These are phyloP conservation scores for Erodium moschatum DNA, from an alignment of 441 rosid species.

Conservation along the genomic window DNA sequence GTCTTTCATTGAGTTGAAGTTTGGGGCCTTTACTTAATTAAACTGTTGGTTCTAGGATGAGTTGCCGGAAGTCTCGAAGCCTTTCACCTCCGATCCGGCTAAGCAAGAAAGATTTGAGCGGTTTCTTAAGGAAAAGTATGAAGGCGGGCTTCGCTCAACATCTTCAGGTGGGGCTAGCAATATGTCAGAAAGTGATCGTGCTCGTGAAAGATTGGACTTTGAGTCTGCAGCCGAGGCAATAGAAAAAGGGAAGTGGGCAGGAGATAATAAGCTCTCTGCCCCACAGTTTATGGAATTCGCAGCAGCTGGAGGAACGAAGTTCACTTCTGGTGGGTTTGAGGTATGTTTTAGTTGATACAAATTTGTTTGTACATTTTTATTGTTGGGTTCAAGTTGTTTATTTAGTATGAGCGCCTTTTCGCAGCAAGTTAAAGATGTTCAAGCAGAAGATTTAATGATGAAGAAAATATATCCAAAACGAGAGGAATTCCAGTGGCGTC, in stretches of 20 bases:
- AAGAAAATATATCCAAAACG: slow-evolving; percentile 59
- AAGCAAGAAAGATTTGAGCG: slow-evolving; percentile 91
- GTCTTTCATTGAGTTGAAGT: neutral
- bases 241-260: slow-evolving; percentile 55
- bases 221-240: slow-evolving; percentile 94
- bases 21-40: slow-evolving; percentile 11
- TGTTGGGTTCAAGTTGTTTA: slow-evolving; percentile 15
- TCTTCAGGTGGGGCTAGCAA: slow-evolving; percentile 41
- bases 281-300: slow-evolving; percentile 41
- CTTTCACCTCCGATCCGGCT: slow-evolving; percentile 73
- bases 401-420: slow-evolving; percentile 2
- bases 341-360: slow-evolving; percentile 29
- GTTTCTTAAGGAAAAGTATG: slow-evolving; percentile 83
- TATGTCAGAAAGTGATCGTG: slow-evolving; percentile 90
- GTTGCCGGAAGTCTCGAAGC: slow-evolving; percentile 54
- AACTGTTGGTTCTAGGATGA: slow-evolving; percentile 35
- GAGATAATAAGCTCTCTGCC: slow-evolving; percentile 35
- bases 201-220: slow-evolving; percentile 87
- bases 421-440: slow-evolving; percentile 49
- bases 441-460: slow-evolving; percentile 37
- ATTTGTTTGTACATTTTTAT: slow-evolving; percentile 7
- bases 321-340: slow-evolving; percentile 72
- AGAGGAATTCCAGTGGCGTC: slow-evolving; percentile 94
- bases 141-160: slow-evolving; percentile 77
- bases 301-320: slow-evolving; percentile 55